Base-by-base conservation (phyloP, 257 asterid genomes). In the Asclepias syriaca region DNA sequence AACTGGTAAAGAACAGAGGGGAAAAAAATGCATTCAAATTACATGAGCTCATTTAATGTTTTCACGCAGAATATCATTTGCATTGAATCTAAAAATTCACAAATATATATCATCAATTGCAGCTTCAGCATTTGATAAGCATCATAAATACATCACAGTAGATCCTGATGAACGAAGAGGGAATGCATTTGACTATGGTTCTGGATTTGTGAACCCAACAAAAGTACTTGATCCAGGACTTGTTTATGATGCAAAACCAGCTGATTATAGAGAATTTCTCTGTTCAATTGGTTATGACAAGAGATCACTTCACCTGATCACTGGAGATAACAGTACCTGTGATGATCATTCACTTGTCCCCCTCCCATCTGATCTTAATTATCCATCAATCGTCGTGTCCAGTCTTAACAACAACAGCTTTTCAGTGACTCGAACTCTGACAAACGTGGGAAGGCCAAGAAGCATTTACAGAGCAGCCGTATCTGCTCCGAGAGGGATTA, bases 211-310 rank as follows among this genome's bases (percentile, higher is more conserved):
- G 81, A 79, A 77, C 77, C 98, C 97, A 19, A 85, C 70, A 19
- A 77, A 67, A 48, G 96, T 88, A 66, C 96, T 93, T 18, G 72
- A 87, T 78, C 97, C 97, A 10, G 98, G 97, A 55, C 92, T 91
- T 3, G 56, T 91, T 55, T 93, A 93, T 46, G 96, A 91, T 59
- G 86, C 96, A 69, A 78, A 84, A 15, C 77, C 94, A 71, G 43
- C 77, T 57, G 96, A 93, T 70, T 93, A 91, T 82, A 85, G 75
- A 74, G 82, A 82, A 18, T 91, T 93, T 66, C 96, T 93, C 10
- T 93, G 98, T 72, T 87, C 98, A 49, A 78, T 89, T 22, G 98
- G 98, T 70, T 89, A 93, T 49, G 84, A 76, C 50, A 86, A 93
- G 81, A 83, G 81, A 73, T 77, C 90, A 19, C 80, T 93, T 78